Evolutionary conservation across 176 grass and related monocot species (phyloP).

Genomic region (Oryza punctata): DNA sequence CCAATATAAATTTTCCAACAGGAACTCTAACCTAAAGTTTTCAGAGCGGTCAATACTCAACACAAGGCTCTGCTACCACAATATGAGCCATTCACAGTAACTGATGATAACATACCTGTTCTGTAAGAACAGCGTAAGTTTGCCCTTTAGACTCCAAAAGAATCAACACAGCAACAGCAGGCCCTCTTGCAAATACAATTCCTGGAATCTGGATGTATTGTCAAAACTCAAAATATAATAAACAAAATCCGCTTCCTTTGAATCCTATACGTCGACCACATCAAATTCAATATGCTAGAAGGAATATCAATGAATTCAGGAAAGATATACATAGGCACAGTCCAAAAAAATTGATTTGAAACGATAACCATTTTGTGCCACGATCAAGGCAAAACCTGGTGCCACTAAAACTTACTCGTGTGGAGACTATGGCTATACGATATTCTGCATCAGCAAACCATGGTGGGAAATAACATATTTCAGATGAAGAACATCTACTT

Average conservation of each 20-base stretch:
- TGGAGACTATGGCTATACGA: background rate
- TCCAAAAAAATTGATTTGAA: background rate
- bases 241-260: background rate
- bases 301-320: background rate
- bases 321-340: background rate
- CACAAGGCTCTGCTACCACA: background rate
- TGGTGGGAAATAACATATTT: background rate
- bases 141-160: slow-evolving; percentile 78
- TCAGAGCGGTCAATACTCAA: background rate
- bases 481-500: background rate
- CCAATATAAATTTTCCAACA: slow-evolving; percentile 78
- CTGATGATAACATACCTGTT: slow-evolving; percentile 54
- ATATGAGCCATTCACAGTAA: background rate
- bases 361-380: background rate
- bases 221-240: slow-evolving; percentile 27
- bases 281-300: background rate
- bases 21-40: slow-evolving; percentile 77
- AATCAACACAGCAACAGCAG: slow-evolving; percentile 86
- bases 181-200: slow-evolving; percentile 93
- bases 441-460: background rate
- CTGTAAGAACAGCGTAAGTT: slow-evolving; percentile 82
- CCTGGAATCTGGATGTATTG: slow-evolving; percentile 80
- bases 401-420: background rate
- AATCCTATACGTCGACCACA: background rate
- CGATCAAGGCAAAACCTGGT: slow-evolving; percentile 1